Evolutionary conservation across 2,329 filamentous ascomycete genomes (phyloP).

Genomic region (Polytolypa hystricis): DNA sequence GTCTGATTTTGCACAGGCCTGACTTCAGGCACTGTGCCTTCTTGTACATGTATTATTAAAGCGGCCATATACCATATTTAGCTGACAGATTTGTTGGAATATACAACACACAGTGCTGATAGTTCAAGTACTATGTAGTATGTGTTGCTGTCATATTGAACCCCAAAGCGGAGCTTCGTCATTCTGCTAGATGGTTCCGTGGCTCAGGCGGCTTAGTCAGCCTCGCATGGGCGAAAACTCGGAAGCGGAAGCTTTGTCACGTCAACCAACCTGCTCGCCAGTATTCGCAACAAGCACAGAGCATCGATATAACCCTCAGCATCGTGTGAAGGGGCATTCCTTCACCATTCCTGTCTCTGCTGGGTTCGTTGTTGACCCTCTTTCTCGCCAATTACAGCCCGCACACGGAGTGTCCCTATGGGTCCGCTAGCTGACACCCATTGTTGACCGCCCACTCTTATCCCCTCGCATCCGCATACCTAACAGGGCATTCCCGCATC

Average conservation of each 20-base stretch:
- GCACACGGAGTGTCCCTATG: slow-evolving; percentile 16
- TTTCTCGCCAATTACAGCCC: neutral
- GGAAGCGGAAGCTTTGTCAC: slow-evolving; percentile 4
- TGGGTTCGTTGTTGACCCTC: neutral
- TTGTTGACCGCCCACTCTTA: slow-evolving; percentile 13
- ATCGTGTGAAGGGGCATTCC: neutral
- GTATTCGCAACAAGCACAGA: neutral
- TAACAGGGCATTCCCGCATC: slow-evolving; percentile 16
- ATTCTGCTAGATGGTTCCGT: slow-evolving; percentile 7
- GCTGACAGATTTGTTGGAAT: too few relatives aligned
- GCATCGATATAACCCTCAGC: neutral
- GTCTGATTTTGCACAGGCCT: too few relatives aligned
- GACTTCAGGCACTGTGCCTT: too few relatives aligned
- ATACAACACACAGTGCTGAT: too few relatives aligned
- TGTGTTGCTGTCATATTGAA: too few relatives aligned
- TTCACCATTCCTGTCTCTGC: neutral
- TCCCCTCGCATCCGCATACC: slow-evolving; percentile 13
- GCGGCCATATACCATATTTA: too few relatives aligned
- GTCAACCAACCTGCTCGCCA: too few relatives aligned
- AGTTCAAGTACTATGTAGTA: too few relatives aligned
- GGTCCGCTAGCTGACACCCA: slow-evolving; percentile 16
- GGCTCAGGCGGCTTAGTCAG: slow-evolving; percentile 4
- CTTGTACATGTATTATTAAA: too few relatives aligned
- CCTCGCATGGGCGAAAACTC: slow-evolving; percentile 6
- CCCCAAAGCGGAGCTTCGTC: too few relatives aligned